Base-by-base conservation (phyloP, 2,329 filamentous ascomycete species). In the Trichoderma breve region DNA sequence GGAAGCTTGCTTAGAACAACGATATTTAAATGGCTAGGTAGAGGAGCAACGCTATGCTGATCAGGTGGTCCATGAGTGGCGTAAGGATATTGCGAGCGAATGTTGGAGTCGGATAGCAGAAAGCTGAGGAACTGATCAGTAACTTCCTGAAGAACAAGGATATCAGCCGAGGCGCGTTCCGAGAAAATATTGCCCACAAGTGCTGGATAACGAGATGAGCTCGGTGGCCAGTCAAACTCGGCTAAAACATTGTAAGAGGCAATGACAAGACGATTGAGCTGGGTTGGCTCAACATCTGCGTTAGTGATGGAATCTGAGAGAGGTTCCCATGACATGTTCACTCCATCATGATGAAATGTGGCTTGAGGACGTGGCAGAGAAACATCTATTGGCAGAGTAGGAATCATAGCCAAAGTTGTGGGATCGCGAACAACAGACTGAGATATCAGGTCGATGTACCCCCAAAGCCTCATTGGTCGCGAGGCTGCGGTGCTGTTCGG, bases 91-190 rank as follows among this genome's bases (percentile, higher is more conserved):
- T 78, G 80, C 12, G 79, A 74, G 32, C 83, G 83, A 28, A 92
- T 81, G 2, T 79, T 75, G 2, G 80, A 72, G 70, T 87, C 78
- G 3, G 77, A 75, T 2, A 92, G 84, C 0, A 92, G 80, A 71
- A 84, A 85, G 0, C 84, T 83, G 0, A 92, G 83, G 73, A 92
- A 91, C 53, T 88, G 84, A 73, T 92, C 89, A 0, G 89, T 90
- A 1, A 92, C 87, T 79, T 92, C 90, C 77, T 92, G 86, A 6
- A 92, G 82, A 3, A 88, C 81, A 9, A 88, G 74, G 3, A 87
- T 78, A 71, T 88, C 86, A 8, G 86, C 81, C 0, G 76, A 72
- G 3, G 85, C 85, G 8, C 79, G 77, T 5, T 77, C 70, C 0
- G 83, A 82, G 5, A 88, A 76, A 3, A 88, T 78, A 70, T 83